A percentile compares a stretch with the other conserved stretches of the same genome.
Conservation (phyloP, 1,139 yeast genomes). For the Lodderomyces elongisporus region DNA sequence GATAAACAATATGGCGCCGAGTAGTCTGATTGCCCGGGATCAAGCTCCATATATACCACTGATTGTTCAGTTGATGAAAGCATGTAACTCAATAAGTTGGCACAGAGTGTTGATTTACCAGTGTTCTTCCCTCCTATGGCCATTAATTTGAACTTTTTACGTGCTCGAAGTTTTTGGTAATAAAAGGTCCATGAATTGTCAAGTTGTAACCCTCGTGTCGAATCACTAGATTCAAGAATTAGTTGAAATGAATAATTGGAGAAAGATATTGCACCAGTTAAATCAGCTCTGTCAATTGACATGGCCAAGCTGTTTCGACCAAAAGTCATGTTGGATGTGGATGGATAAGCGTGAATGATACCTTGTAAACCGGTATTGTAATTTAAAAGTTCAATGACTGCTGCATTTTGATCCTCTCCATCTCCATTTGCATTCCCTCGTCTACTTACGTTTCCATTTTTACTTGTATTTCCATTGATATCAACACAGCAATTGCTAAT, state of each 20-base stretch:
- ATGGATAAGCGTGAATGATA: constrained; percentile 45
- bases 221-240: constrained; percentile 20
- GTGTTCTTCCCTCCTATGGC: constrained; percentile 57
- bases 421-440: constrained; percentile 18
- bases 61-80: constrained; percentile 18
- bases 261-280: constrained; percentile 16
- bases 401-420: constrained; percentile 15
- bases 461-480: too few species aligned
- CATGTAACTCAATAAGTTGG: constrained; percentile 46
- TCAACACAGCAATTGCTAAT: too few species aligned
- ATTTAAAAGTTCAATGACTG: constrained; percentile 40
- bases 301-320: not conserved
- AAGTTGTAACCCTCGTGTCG: constrained; percentile 21
- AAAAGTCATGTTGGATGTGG: constrained; percentile 32
- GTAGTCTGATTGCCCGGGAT: constrained; percentile 88
- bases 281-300: constrained; percentile 20
- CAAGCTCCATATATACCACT: constrained; percentile 63
- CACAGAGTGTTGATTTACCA: constrained; percentile 76
- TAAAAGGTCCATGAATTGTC: constrained; percentile 19
- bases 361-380: constrained; percentile 41
- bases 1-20: constrained; percentile 69
- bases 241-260: constrained; percentile 33
- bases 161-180: constrained; percentile 15
- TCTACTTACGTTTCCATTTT: too few species aligned
- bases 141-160: constrained; percentile 16